Evolutionary conservation across 2,329 filamentous ascomycete genomes (phyloP).

Genomic region (Paramyrothecium sp.): DNA sequence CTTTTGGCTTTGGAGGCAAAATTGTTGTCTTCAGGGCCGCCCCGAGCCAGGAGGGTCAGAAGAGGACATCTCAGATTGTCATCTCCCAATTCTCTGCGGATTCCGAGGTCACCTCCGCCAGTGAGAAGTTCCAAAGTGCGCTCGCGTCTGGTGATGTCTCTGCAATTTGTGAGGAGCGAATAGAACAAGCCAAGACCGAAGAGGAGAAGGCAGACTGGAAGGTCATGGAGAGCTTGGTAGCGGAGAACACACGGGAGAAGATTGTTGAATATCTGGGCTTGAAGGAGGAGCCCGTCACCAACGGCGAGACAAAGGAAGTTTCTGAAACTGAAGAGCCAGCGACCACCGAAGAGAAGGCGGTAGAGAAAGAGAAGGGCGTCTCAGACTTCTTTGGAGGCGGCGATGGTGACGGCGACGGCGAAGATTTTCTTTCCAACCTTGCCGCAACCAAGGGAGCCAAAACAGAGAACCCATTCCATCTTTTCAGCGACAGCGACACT

Average conservation of each 20-base stretch:
- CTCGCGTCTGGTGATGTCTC: constrained; percentile 75
- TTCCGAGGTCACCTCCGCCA: constrained; percentile 77
- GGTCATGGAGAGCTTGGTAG: constrained; percentile 85
- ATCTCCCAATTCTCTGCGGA: constrained; percentile 91
- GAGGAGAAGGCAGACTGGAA: constrained; percentile 97
- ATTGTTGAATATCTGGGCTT: constrained; percentile 93
- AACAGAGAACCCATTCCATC: constrained; percentile 90
- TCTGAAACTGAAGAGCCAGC: constrained; percentile 22
- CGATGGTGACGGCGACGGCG: constrained; percentile 66
- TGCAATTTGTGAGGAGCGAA: constrained; percentile 76
- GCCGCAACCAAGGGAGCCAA: constrained; percentile 87
- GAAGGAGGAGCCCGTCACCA: constrained; percentile 54
- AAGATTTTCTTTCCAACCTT: constrained; percentile 83
- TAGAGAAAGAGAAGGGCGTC: constrained; percentile 58
- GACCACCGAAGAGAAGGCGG: constrained; percentile 25
- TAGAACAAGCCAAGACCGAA: constrained; percentile 72
- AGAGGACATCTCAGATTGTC: constrained; percentile 70
- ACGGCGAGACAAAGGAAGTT: constrained; percentile 41
- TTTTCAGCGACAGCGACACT: constrained; percentile 82
- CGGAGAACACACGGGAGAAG: constrained; percentile 79
- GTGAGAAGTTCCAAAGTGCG: constrained; percentile 82
- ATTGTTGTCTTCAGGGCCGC: constrained; percentile 71
- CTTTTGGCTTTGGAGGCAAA: constrained; percentile 95
- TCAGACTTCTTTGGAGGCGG: constrained; percentile 78
- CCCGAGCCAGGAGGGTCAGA: constrained; percentile 59